phyloP scores from a whole-genome alignment of 768 basidiomycete species.

The Myochromella boudieri region DNA sequence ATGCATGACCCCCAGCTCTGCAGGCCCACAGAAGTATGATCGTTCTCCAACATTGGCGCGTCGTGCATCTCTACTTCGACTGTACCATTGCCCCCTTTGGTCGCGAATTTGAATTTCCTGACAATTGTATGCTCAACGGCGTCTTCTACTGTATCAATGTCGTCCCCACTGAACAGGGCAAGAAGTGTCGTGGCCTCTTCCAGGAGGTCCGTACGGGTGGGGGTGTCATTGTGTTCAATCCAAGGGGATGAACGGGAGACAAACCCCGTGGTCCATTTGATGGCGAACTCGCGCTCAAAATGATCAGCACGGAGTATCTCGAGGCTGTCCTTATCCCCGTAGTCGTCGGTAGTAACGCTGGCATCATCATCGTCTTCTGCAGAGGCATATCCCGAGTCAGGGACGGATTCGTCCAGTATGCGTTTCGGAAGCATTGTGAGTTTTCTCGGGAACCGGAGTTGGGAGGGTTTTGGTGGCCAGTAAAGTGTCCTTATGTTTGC shows the following conservation, averaged over 20 bases:
- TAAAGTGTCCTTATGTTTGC: constrained; percentile 50
- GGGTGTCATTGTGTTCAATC: constrained; percentile 39
- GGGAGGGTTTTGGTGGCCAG: constrained; percentile 36
- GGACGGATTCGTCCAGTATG: constrained; percentile 39
- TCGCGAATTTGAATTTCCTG: constrained; percentile 52
- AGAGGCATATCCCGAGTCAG: constrained; percentile 80
- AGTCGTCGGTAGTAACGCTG: constrained; percentile 19
- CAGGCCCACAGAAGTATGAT: constrained; percentile 79
- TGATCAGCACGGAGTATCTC: constrained; percentile 58
- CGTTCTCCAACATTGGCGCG: constrained; percentile 57
- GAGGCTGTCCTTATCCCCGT: constrained; percentile 25
- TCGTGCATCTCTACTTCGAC: constrained; percentile 66
- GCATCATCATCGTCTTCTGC: constrained; percentile 60
- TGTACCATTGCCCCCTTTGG: constrained; percentile 2
- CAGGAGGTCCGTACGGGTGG: constrained; percentile 40
- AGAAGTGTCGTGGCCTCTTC: constrained; percentile 64
- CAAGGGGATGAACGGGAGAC: constrained; percentile 60
- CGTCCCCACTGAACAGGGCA: constrained; percentile 45
- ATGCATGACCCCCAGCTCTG: constrained; percentile 87
- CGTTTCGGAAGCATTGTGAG: constrained; percentile 25
- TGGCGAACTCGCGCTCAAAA: constrained; percentile 65
- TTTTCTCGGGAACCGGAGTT: constrained; percentile 21
- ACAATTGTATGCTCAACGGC: constrained; percentile 42
- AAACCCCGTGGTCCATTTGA: constrained; percentile 75
- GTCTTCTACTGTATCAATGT: constrained; percentile 39